Percentiles rank a stretch among this genome's conserved stretches.
These are phyloP conservation scores for Retiboletus fuscus DNA, from an alignment of 1,284 basidiomycete species.

Conservation along the genomic window DNA sequence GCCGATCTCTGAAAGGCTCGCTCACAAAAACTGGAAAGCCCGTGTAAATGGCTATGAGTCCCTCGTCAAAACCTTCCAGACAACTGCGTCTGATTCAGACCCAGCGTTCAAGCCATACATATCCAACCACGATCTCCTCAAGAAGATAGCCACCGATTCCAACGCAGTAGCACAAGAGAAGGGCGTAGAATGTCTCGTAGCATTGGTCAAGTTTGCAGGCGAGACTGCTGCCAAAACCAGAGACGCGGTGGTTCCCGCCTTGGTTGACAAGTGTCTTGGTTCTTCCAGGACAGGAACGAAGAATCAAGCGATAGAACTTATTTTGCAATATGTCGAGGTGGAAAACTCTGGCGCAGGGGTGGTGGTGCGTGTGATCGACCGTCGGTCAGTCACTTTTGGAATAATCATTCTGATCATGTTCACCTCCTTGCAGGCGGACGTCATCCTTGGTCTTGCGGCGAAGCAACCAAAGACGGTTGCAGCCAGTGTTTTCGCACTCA, in stretches of 20 bases:
- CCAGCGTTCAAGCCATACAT: conserved; percentile 93
- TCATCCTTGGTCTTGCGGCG: conserved; percentile 86
- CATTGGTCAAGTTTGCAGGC: conserved; percentile 92
- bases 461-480: conserved; percentile 97
- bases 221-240: conserved; percentile 87
- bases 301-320: conserved; percentile 87
- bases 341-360: conserved; percentile 91
- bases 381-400: conserved; percentile 34
- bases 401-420: conserved; percentile 40
- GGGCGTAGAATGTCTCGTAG: conserved; percentile 87
- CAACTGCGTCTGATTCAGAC: conserved; percentile 92
- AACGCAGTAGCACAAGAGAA: conserved; percentile 99
- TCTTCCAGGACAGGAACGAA: conserved; percentile 94
- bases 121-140: conserved; percentile 81
- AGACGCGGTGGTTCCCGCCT: conserved; percentile 84
- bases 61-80: conserved; percentile 87
- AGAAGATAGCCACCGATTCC: conserved; percentile 89
- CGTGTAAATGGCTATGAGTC: conserved; percentile 93
- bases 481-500: conserved; percentile 82
- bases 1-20: conserved; percentile 84
- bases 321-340: conserved; percentile 92
- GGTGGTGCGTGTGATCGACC: conserved; percentile 73
- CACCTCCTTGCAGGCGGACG: conserved; percentile 70
- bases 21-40: conserved; percentile 99
- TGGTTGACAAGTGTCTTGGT: conserved; percentile 97